These are phyloP conservation scores for Ophryocystis elektroscirrha DNA, from an alignment of 169 alveolate genomes.

Conservation along the genomic window DNA sequence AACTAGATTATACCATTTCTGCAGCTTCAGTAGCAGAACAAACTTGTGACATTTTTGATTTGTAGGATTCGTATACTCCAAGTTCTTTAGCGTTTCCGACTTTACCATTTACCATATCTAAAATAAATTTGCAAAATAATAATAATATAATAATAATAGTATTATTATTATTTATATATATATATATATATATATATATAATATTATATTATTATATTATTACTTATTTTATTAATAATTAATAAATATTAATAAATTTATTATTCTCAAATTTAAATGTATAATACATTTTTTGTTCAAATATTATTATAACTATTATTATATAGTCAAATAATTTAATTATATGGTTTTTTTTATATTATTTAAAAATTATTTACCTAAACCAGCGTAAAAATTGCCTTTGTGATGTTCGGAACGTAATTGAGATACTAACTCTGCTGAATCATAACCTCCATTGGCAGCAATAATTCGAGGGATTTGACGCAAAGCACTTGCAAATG, in stretches of 20 bases:
- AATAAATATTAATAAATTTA: too few species aligned
- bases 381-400: conserved; percentile 67
- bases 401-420: conserved; percentile 73
- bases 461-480: conserved; percentile 84
- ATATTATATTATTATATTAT: neutral
- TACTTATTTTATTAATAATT: too few species aligned
- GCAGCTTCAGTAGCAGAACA: conserved; percentile 97
- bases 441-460: conserved; percentile 88
- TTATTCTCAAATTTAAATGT: too few species aligned
- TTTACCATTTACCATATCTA: conserved; percentile 63
- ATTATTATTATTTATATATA: neutral
- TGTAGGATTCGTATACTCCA: conserved; percentile 84
- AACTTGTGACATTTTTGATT: conserved; percentile 79
- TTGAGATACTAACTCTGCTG: conserved; percentile 85
- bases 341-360: neutral
- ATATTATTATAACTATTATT: neutral
- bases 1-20: conserved; percentile 37
- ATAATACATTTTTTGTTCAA: too few species aligned
- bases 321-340: neutral
- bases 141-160: neutral
- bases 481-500: conserved; percentile 84
- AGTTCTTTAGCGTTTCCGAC: conserved; percentile 76
- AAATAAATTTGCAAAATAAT: conserved; percentile 1
- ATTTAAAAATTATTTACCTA: conserved; percentile 14
- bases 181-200: neutral